Percentiles rank a stretch among this genome's conserved stretches.
phyloP scores from a whole-genome alignment of 495 filamentous ascomycete species.

The Sporormia fimetaria region DNA sequence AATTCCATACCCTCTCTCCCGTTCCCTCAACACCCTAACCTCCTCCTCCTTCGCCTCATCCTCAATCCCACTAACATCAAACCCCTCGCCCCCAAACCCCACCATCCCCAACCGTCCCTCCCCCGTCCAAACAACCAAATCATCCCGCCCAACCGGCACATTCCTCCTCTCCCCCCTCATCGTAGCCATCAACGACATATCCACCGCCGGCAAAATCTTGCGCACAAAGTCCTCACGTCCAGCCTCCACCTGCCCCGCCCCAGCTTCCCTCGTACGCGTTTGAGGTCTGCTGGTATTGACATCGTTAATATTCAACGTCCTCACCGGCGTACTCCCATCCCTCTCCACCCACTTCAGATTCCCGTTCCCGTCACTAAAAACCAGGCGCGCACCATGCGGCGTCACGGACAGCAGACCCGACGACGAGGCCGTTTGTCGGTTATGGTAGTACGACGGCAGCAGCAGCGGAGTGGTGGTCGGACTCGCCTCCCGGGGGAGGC shows the following conservation, averaged over 20 bases:
- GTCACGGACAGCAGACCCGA: constrained; percentile 76
- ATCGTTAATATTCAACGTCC: constrained; percentile 61
- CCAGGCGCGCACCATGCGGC: constrained; percentile 73
- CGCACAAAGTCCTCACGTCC: constrained; percentile 34
- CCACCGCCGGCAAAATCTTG: constrained; percentile 22
- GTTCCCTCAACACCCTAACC: constrained; percentile 33
- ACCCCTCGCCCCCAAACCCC: constrained; percentile 24
- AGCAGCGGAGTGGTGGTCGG: too few relatives aligned
- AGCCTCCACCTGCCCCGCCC: constrained; percentile 5
- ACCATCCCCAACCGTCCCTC: constrained; percentile 33
- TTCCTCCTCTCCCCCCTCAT: not conserved
- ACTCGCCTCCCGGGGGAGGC: constrained; percentile 38
- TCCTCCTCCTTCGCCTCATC: constrained; percentile 32
- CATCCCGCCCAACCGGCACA: constrained; percentile 23
- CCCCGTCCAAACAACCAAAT: constrained; percentile 35
- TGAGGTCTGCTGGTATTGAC: not conserved
- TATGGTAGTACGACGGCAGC: constrained; percentile 51
- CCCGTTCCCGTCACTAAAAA: constrained; percentile 74
- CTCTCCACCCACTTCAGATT: constrained; percentile 86
- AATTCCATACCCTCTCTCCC: constrained; percentile 49
- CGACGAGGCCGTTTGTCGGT: constrained; percentile 70
- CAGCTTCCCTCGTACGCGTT: too few relatives aligned
- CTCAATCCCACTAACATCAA: constrained; percentile 27
- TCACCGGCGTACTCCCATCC: constrained; percentile 70
- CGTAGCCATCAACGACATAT: too few relatives aligned